These are phyloP conservation scores for Pholiota molesta DNA, from an alignment of 768 basidiomycete genomes.

Conservation along the genomic window DNA sequence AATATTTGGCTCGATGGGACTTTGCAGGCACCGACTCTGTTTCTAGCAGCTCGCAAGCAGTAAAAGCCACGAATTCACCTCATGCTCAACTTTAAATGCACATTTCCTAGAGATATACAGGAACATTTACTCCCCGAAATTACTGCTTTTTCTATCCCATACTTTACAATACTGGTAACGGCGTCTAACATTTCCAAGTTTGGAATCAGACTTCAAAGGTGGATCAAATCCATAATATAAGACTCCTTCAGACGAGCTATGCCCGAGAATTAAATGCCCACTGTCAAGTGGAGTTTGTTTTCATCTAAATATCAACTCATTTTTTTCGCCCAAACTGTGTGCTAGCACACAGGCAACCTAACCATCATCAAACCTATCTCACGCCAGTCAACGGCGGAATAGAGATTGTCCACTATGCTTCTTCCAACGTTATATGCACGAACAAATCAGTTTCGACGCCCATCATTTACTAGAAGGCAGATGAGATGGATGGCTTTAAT, in stretches of 20 bases:
- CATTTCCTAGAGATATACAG: background rate
- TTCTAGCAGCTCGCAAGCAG: background rate
- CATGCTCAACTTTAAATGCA: background rate
- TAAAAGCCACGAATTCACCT: too few species aligned
- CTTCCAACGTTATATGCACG: background rate
- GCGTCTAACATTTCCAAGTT: too few species aligned
- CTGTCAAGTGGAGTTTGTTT: background rate
- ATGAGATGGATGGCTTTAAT: background rate
- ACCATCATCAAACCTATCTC: background rate
- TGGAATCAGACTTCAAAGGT: too few species aligned
- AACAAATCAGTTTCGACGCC: background rate
- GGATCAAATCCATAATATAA: too few species aligned
- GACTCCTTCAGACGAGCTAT: too few species aligned
- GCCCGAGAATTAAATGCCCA: background rate
- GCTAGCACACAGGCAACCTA: background rate
- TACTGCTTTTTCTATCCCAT: too few species aligned
- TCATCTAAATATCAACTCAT: background rate
- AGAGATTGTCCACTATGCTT: background rate
- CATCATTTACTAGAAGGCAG: background rate
- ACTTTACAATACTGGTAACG: too few species aligned
- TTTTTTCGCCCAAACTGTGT: background rate
- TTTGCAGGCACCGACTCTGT: background rate
- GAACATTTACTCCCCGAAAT: too few species aligned
- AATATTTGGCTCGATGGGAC: constrained; percentile 17
- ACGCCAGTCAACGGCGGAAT: background rate